Evolutionary conservation across 176 grass and related monocot species (phyloP), one percentile per base, ranked within the genome.

Genomic region (Tuctoria greenei): DNA sequence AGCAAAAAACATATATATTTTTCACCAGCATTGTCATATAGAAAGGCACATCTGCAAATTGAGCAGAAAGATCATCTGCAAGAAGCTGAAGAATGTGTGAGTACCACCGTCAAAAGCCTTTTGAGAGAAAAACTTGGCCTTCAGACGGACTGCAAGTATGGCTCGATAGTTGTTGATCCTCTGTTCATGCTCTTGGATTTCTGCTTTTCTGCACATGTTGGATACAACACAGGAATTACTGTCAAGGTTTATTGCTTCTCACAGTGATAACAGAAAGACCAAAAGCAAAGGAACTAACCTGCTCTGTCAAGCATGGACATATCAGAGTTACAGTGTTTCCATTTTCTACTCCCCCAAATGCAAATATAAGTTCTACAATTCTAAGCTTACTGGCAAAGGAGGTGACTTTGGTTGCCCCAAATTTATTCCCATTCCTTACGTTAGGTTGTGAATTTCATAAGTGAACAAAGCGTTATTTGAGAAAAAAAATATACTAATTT

Each of bases 111-210:
- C 75, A 38, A 86, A 90, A 73, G 81, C 67, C 61, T 90, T 93
- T 78, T 84, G 82, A 56, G 87, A 90, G 73, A 93, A 93, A 64
- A 87, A 90, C 42, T 93, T 93, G 20, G 84, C 77, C 72, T 87
- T 93, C 61, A 93, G 61, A 57, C 85, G 64, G 37, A 84, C 81
- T 74, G 84, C 84, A 47, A 87, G 85, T 43, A 87, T 86, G 72
- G 80, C 67, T 82, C 81, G 77, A 51, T 93, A 84, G 82, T 46
- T 79, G 17, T 75, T 79, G 66, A 88, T 74, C 64, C 84, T 88
- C 55, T 84, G 70, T 71, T 49, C 86, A 79, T 84, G 86, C 70
- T 80, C 70, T 72, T 84, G 69, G 27, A 47, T 58, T 75, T 64
- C 81, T 62, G 38, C n/a, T 84, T 88, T 64, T 46, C 86, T 88